Evolutionary conservation across 495 filamentous ascomycete genomes (phyloP), one percentile per base, ranked within the genome.

Genomic region (Choiromyces venosus): DNA sequence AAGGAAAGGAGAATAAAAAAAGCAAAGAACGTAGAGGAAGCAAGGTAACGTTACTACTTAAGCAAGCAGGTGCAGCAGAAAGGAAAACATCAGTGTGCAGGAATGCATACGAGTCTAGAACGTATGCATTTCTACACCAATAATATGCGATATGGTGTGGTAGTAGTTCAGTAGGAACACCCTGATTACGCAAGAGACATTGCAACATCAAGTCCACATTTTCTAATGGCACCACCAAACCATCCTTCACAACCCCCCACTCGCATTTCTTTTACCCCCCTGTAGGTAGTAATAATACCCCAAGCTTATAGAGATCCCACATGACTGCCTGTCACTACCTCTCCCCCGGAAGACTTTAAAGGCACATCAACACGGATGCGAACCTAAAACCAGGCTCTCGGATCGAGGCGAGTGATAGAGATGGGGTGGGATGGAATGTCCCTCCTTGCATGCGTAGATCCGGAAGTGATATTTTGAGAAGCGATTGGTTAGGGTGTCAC

Each of bases 21-120:
- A 52, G 39, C 67, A 44, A 38, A 16, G 35, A 36, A n/a, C 37
- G 14, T 37, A 56, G 40, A 36, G 68, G 25, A 56, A 12, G 29
- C 29, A 36, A 37, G 66, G 25, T 37, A 29, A 64, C 37, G 37
- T 70, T 70, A 68, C 40, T n/a, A n/a, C n/a, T n/a, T n/a, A n/a
- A n/a, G n/a, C n/a, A n/a, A n/a, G n/a, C n/a, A n/a, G n/a, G n/a
- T n/a, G n/a, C n/a, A n/a, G n/a, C n/a, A n/a, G n/a, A n/a, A n/a
- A n/a, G n/a, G n/a, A n/a, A n/a, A n/a, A n/a, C n/a, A n/a, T n/a
- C n/a, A n/a, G n/a, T n/a, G n/a, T n/a, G n/a, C n/a, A n/a, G n/a
- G n/a, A n/a, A n/a, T n/a, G n/a, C n/a, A n/a, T n/a, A n/a, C n/a
- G n/a, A n/a, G n/a, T n/a, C n/a, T n/a, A n/a, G n/a, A n/a, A n/a